Evolutionary conservation across 139 green algal species (phyloP).

Genomic region (Closterium sp.): DNA sequence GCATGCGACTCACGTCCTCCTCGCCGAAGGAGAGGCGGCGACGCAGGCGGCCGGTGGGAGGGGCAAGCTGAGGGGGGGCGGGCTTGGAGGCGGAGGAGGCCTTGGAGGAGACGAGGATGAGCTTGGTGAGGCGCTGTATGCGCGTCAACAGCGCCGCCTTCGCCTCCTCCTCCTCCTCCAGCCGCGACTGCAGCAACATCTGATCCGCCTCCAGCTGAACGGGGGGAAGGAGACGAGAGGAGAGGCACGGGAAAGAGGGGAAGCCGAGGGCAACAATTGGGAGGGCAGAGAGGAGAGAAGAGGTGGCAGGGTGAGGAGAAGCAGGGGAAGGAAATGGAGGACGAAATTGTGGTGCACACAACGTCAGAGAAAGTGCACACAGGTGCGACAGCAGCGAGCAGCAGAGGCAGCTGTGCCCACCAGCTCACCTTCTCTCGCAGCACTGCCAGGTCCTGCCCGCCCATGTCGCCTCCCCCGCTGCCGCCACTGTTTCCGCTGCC

Average conservation of each 20-base stretch:
- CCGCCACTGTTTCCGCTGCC: neutral
- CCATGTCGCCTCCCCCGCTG: no score
- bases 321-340: no score
- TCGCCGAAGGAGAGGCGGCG: slow-evolving; percentile 44
- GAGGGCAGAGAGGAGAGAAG: no score
- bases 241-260: neutral
- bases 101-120: slow-evolving; percentile 64
- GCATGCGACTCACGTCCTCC: slow-evolving; percentile 29
- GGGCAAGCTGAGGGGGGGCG: neutral
- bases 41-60: neutral
- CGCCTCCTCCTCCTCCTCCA: slow-evolving; percentile 74
- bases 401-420: no score
- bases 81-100: slow-evolving; percentile 5
- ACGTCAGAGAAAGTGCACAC: no score
- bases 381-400: no score
- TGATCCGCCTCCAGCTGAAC: slow-evolving; percentile 50
- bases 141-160: slow-evolving; percentile 58
- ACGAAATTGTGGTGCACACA: no score
- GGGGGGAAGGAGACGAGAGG: neutral
- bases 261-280: no score
- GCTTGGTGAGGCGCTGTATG: slow-evolving; percentile 61
- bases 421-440: no score
- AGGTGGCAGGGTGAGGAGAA: no score
- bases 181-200: slow-evolving; percentile 62
- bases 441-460: no score